Evolutionary conservation across 192 early-diverging fungal species (phyloP).

Genomic region (Coemansia sp.): DNA sequence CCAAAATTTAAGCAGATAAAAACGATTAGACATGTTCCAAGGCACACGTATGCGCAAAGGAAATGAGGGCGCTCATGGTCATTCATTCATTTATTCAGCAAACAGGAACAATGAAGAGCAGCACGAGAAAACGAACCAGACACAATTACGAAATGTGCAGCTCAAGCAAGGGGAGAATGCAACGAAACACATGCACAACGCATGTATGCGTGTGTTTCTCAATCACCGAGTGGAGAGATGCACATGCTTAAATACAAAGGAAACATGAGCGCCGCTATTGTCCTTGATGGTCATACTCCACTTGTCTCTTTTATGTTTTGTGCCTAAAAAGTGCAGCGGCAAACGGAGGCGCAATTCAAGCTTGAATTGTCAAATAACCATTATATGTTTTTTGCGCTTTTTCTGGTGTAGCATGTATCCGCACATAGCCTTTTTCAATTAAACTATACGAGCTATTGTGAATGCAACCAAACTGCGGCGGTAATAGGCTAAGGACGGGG

Average conservation of each 20-base stretch:
- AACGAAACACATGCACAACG: conserved; percentile 7
- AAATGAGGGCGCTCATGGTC: background rate
- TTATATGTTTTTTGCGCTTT: background rate
- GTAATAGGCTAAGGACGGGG: background rate
- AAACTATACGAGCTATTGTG: background rate
- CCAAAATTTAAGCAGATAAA: background rate
- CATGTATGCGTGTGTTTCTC: conserved; percentile 17
- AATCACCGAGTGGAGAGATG: conserved; percentile 19
- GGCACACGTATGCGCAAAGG: background rate
- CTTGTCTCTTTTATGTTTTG: background rate
- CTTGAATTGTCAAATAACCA: background rate
- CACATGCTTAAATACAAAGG: background rate
- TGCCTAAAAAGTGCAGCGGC: background rate
- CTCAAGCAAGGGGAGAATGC: background rate
- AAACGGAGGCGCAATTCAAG: background rate
- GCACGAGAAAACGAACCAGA: background rate
- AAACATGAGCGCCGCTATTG: background rate
- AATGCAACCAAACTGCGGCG: background rate
- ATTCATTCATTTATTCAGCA: background rate
- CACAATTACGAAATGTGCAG: background rate
- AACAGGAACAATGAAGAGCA: background rate
- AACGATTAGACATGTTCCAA: background rate
- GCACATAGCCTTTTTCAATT: no score
- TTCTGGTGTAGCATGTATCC: no score
- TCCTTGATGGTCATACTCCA: background rate